Conservation (phyloP, 139 green algal species). For the Ulvella scutata region DNA sequence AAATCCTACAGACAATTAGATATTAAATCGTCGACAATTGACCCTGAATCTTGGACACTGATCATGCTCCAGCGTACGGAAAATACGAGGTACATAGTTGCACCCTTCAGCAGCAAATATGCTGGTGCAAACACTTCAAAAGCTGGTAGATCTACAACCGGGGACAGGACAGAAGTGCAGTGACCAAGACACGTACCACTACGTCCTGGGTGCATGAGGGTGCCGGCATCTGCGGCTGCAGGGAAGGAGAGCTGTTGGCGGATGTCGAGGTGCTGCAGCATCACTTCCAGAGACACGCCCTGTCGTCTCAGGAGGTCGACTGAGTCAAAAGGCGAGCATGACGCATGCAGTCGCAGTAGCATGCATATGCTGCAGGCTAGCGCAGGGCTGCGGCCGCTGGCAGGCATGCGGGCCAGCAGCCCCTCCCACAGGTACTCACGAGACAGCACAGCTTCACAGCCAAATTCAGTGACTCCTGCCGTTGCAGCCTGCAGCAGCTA, state of each 20-base stretch:
- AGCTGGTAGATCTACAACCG: no score
- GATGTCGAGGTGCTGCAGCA: neutral
- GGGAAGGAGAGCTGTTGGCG: neutral
- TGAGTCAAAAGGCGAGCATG: neutral
- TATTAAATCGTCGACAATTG: no score
- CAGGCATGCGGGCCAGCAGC: neutral
- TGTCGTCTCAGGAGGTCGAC: neutral
- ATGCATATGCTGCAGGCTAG: neutral
- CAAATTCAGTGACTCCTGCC: neutral
- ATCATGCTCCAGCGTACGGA: no score
- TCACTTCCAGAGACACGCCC: neutral
- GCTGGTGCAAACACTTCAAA: no score
- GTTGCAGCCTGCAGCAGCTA: neutral
- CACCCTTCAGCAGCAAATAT: no score
- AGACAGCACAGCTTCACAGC: neutral
- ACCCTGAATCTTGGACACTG: no score
- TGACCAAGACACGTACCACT: no score
- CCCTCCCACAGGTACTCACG: neutral
- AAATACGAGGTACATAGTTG: no score
- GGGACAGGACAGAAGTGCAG: no score
- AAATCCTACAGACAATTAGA: no score
- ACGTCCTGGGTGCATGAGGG: no score
- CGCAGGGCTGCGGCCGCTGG: neutral
- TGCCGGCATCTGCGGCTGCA: no score
- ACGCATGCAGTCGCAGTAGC: neutral